A percentile compares a stretch with the other conserved stretches of the same genome.
These are phyloP conservation scores for Salvia splendens DNA, from an alignment of 257 asterid genomes.

Conservation along the genomic window DNA sequence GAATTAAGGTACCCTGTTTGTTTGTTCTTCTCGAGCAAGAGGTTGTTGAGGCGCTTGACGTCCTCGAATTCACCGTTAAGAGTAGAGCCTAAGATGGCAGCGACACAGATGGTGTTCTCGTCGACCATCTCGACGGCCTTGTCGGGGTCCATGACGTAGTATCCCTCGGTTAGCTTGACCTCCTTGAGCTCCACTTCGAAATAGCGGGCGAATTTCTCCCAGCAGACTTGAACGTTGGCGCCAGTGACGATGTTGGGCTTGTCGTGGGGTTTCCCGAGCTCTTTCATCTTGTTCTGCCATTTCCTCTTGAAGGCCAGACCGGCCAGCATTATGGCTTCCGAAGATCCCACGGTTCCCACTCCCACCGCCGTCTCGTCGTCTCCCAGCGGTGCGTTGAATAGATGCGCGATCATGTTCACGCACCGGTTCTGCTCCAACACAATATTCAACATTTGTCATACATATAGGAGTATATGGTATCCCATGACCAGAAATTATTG, in stretches of 20 bases:
- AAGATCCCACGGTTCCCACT: slow-evolving; percentile 73
- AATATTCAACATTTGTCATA: too few species aligned
- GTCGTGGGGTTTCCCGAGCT: slow-evolving; percentile 57
- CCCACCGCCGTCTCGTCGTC: slow-evolving; percentile 71
- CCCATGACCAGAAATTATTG: too few species aligned
- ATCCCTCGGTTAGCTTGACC: slow-evolving; percentile 63
- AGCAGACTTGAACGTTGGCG: slow-evolving; percentile 74
- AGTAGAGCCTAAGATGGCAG: slow-evolving; percentile 80
- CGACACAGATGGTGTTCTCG: slow-evolving; percentile 76
- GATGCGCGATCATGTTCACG: slow-evolving; percentile 71
- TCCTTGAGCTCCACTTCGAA: slow-evolving; percentile 75
- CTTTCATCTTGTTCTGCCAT: slow-evolving; percentile 79
- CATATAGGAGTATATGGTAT: too few species aligned
- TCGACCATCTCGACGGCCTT: slow-evolving; percentile 80
- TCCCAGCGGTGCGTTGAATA: slow-evolving; percentile 68
- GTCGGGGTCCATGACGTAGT: slow-evolving; percentile 74
- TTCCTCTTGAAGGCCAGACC: slow-evolving; percentile 74
- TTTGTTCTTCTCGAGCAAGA: slow-evolving; percentile 50
- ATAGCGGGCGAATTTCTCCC: slow-evolving; percentile 74
- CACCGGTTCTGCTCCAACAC: slow-evolving; percentile 57
- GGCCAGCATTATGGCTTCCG: slow-evolving; percentile 79
- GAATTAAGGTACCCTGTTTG: slow-evolving; percentile 42
- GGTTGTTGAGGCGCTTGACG: slow-evolving; percentile 66
- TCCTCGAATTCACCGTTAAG: slow-evolving; percentile 80
- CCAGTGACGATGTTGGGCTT: slow-evolving; percentile 75